Conservation (phyloP, 257 asterid species). For the Scutellaria minor region DNA sequence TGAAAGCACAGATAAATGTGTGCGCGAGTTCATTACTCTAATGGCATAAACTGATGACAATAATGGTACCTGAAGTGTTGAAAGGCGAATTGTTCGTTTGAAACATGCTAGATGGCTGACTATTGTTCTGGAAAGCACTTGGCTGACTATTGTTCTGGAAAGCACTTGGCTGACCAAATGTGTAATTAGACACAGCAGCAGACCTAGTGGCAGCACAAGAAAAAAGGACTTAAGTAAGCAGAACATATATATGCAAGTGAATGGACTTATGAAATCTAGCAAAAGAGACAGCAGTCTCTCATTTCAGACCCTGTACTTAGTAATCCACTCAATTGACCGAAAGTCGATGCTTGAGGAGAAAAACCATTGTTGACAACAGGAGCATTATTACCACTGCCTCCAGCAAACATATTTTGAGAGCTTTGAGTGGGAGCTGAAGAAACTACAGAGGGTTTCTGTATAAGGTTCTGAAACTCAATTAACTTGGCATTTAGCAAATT, state of each 20-base stretch:
- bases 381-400: constrained; percentile 35
- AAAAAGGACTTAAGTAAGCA: constrained; percentile 27
- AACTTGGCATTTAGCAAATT: constrained; percentile 64
- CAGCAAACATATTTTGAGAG: constrained; percentile 55
- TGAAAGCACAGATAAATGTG: constrained; percentile 24
- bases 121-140: constrained; percentile 51
- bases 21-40: constrained; percentile 15
- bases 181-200: constrained; percentile 57
- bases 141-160: constrained; percentile 65
- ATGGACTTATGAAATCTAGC: constrained; percentile 26
- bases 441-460: constrained; percentile 51
- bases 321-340: constrained; percentile 69
- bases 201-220: constrained; percentile 52
- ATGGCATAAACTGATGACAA: constrained; percentile 22
- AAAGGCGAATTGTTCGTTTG: constrained; percentile 47
- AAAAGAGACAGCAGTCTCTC: constrained; percentile 32
- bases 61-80: constrained; percentile 55
- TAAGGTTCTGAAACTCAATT: constrained; percentile 71
- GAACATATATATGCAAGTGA: constrained; percentile 22
- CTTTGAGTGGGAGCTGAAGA: constrained; percentile 49
- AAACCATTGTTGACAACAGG: constrained; percentile 41
- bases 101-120: constrained; percentile 49
- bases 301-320: constrained; percentile 59
- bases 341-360: constrained; percentile 66
- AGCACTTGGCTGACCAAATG: constrained; percentile 63